Evolutionary conservation across 495 filamentous ascomycete species (phyloP).

Genomic region (Penicillium coprophilum): DNA sequence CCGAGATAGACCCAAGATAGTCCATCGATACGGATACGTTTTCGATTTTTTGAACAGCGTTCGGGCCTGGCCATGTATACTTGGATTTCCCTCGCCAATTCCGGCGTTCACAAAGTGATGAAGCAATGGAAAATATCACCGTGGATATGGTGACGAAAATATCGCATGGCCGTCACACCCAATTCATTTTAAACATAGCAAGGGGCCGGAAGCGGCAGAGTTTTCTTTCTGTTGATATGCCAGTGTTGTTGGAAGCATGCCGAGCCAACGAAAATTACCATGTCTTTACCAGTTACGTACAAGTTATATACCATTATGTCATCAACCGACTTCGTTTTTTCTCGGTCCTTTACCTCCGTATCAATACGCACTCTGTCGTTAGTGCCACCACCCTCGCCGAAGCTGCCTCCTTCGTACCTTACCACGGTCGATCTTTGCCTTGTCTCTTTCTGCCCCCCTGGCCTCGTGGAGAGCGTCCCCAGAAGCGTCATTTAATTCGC

Average conservation of each 20-base stretch:
- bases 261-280: neutral
- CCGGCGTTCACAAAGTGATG: neutral
- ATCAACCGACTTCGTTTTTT: conserved; percentile 1
- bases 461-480: conserved; percentile 26
- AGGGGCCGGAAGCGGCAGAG: conserved; percentile 27
- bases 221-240: conserved; percentile 10
- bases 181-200: conserved; percentile 13
- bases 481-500: conserved; percentile 35
- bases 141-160: conserved; percentile 2
- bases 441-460: conserved; percentile 8
- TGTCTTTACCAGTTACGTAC: neutral
- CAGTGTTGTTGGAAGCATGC: conserved; percentile 17
- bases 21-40: neutral
- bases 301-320: conserved; percentile 20
- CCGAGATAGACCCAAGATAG: conserved; percentile 10
- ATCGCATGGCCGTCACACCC: conserved; percentile 4
- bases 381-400: conserved; percentile 22
- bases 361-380: conserved; percentile 14
- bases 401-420: conserved; percentile 28
- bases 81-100: neutral
- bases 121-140: conserved; percentile 2
- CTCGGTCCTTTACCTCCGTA: neutral
- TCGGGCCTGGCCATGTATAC: neutral
- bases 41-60: neutral
- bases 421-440: conserved; percentile 21